These are phyloP conservation scores for Syzygium aromaticum DNA, from an alignment of 345 rosid species.

Conservation along the genomic window DNA sequence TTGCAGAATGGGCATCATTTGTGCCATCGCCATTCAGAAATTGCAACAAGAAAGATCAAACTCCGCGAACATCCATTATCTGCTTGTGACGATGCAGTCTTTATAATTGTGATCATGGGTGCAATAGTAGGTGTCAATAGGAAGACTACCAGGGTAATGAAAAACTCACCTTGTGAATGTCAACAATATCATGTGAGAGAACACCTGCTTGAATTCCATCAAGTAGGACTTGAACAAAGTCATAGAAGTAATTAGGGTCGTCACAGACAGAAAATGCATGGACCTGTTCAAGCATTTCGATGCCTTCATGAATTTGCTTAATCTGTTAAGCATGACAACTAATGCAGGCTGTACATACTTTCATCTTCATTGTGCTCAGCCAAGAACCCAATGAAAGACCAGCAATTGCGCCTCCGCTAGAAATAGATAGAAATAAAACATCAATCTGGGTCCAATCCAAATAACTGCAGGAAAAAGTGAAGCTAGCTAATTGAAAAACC, in stretches of 20 bases:
- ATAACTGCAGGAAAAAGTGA: not conserved
- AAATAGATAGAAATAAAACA: slow-evolving; percentile 2
- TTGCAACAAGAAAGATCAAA: not conserved
- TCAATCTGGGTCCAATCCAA: not conserved
- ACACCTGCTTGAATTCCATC: slow-evolving; percentile 84
- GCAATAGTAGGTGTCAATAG: not conserved
- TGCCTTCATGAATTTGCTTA: not conserved
- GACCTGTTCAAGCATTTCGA: slow-evolving; percentile 37
- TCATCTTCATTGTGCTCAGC: slow-evolving; percentile 70
- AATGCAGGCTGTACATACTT: slow-evolving; percentile 27
- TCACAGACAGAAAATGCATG: slow-evolving; percentile 93
- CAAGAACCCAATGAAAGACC: slow-evolving; percentile 75
- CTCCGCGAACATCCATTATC: not conserved
- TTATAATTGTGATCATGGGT: not conserved
- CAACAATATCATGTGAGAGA: slow-evolving; percentile 49
- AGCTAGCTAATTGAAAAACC: not conserved
- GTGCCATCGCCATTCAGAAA: not conserved
- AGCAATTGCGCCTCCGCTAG: slow-evolving; percentile 82
- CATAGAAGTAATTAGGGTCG: slow-evolving; percentile 81
- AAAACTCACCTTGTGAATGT: slow-evolving; percentile 62
- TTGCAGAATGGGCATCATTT: too few relatives aligned
- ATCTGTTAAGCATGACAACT: not conserved
- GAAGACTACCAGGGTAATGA: not conserved
- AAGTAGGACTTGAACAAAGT: slow-evolving; percentile 73
- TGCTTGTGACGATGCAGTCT: not conserved